phyloP scores from a whole-genome alignment of 352 stramenopile species.

The Pelagophyceae sp. region DNA sequence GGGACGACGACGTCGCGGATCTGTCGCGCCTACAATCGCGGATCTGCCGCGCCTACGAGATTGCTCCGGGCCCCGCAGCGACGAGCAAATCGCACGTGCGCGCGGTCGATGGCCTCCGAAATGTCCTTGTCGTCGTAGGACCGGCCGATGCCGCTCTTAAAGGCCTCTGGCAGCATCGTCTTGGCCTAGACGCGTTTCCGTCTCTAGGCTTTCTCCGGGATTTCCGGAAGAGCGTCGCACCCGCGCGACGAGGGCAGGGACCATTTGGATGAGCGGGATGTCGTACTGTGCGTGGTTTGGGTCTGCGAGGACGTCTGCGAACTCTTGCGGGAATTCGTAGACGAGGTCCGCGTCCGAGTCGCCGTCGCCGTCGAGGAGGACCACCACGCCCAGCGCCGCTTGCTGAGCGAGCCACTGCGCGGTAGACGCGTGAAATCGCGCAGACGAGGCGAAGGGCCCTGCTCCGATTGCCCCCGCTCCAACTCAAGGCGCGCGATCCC shows the following conservation, averaged over 20 bases:
- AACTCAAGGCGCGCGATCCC: neutral
- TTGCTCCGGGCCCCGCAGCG: too few species aligned
- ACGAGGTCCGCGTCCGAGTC: slow-evolving; percentile 21
- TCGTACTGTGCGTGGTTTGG: slow-evolving; percentile 19
- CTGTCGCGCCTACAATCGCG: neutral
- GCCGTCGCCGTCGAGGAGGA: slow-evolving; percentile 19
- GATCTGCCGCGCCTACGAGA: too few species aligned
- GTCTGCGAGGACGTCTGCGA: slow-evolving; percentile 26
- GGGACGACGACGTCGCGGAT: neutral
- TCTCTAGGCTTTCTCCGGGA: too few species aligned
- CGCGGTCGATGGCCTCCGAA: slow-evolving; percentile 23
- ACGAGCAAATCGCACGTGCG: too few species aligned
- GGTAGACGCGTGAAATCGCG: too few species aligned
- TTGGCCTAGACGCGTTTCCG: too few species aligned
- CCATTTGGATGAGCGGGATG: slow-evolving; percentile 19
- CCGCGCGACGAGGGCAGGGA: slow-evolving; percentile 25
- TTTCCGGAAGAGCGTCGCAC: too few species aligned
- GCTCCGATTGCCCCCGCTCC: too few species aligned
- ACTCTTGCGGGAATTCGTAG: slow-evolving; percentile 18
- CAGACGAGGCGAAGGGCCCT: too few species aligned
- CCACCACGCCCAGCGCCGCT: too few species aligned
- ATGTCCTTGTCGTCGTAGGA: slow-evolving; percentile 27
- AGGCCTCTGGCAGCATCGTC: slow-evolving; percentile 28
- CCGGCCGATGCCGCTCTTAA: slow-evolving; percentile 21
- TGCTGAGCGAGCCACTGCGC: too few species aligned